A percentile compares a stretch with the other conserved stretches of the same genome.
These are phyloP conservation scores for Argentina anserina DNA, from an alignment of 306 rosid genomes.

Conservation along the genomic window DNA sequence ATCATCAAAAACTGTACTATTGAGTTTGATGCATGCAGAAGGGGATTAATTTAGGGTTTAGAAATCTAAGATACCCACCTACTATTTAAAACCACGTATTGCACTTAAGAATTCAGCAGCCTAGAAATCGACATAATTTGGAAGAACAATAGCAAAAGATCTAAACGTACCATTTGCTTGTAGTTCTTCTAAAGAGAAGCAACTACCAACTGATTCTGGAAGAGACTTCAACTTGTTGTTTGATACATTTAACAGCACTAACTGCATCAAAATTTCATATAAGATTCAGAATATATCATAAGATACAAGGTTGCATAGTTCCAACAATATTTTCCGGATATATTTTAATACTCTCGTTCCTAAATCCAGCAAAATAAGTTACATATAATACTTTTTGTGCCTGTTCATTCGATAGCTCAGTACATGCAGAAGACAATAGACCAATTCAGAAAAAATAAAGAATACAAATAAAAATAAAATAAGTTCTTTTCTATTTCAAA, in stretches of 20 bases:
- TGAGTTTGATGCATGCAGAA: not conserved
- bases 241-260: slow-evolving; percentile 73
- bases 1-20: not conserved
- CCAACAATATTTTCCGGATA: not conserved
- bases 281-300: slow-evolving; percentile 26
- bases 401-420: too few species aligned
- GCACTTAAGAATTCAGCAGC: not conserved
- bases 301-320: not conserved
- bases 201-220: slow-evolving; percentile 94
- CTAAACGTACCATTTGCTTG: slow-evolving; percentile 71
- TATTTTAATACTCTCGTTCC: not conserved
- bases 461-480: too few species aligned
- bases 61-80: not conserved
- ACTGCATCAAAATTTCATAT: slow-evolving; percentile 54
- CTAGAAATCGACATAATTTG: not conserved
- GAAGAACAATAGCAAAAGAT: not conserved
- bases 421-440: too few species aligned
- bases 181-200: slow-evolving; percentile 93
- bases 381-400: not conserved
- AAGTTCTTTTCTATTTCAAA: too few species aligned
- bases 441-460: too few species aligned
- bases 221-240: slow-evolving; percentile 74
- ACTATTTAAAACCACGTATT: not conserved
- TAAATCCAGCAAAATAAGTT: not conserved
- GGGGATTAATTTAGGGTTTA: not conserved